Conservation (phyloP, 805 yeast species). For the Candida nitratophila region DNA sequence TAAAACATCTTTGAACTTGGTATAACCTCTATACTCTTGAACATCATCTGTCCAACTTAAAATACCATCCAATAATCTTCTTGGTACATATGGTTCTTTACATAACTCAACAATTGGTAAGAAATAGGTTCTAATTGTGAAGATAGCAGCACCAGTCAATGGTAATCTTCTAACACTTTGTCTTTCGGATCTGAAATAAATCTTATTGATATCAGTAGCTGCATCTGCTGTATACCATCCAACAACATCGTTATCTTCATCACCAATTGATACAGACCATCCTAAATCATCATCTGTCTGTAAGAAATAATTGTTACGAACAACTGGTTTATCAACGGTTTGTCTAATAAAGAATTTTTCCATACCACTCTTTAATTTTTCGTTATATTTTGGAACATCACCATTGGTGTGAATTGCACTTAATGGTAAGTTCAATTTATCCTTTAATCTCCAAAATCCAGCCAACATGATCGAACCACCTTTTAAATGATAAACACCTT, state of each 20-base stretch:
- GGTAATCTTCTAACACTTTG: conserved; percentile 60
- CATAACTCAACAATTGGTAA: conserved; percentile 46
- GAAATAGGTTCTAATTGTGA: conserved; percentile 61
- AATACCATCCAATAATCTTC: conserved; percentile 52
- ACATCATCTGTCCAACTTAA: conserved; percentile 56
- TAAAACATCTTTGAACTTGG: conserved; percentile 43
- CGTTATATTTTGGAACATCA: conserved; percentile 59
- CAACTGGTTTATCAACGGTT: conserved; percentile 56
- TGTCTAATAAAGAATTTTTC: conserved; percentile 54
- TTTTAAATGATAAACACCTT: conserved; percentile 50
- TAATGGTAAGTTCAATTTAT: conserved; percentile 50
- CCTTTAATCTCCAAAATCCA: conserved; percentile 63
- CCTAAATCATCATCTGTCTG: conserved; percentile 58
- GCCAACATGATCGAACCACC: conserved; percentile 61
- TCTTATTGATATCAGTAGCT: conserved; percentile 38
- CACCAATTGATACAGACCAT: conserved; percentile 61
- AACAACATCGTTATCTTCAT: conserved; percentile 41
- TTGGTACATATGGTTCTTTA: conserved; percentile 55
- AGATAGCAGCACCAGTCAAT: conserved; percentile 46
- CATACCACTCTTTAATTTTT: conserved; percentile 55
- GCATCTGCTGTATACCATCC: conserved; percentile 60
- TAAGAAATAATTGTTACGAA: conserved; percentile 57
- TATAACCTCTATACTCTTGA: conserved; percentile 51
- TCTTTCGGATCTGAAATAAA: conserved; percentile 58
- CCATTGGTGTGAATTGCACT: conserved; percentile 57